Percentiles rank a stretch among this genome's conserved stretches.
phyloP scores from a whole-genome alignment of 1,284 basidiomycete genomes.

The Leucoagaricus sp. region DNA sequence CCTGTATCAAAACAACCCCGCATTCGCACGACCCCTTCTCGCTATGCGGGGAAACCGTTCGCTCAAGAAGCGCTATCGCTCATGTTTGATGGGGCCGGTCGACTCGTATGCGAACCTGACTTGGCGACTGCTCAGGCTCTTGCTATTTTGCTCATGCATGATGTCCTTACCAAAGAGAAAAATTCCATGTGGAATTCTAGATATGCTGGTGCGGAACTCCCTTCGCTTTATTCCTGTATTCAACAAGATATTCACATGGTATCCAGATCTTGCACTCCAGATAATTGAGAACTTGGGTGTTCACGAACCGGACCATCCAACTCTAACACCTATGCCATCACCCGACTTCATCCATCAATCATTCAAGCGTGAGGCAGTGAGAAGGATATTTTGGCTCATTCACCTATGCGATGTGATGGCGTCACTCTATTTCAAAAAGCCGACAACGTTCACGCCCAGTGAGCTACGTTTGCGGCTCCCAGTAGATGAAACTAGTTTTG shows the following conservation, averaged over 20 bases:
- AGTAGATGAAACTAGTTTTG: slow-evolving; percentile 76
- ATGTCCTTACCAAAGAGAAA: slow-evolving; percentile 53
- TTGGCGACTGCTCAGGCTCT: slow-evolving; percentile 73
- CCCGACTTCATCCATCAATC: slow-evolving; percentile 56
- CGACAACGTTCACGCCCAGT: slow-evolving; percentile 47
- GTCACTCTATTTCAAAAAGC: slow-evolving; percentile 51
- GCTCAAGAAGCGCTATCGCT: slow-evolving; percentile 64
- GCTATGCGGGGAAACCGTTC: slow-evolving; percentile 69
- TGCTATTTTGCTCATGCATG: slow-evolving; percentile 68
- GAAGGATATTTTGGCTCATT: slow-evolving; percentile 79
- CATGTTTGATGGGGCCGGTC: slow-evolving; percentile 69
- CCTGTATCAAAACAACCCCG: slow-evolving; percentile 68
- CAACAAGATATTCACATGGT: slow-evolving; percentile 19
- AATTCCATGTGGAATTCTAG: slow-evolving; percentile 37
- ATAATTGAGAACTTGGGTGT: slow-evolving; percentile 67
- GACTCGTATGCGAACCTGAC: slow-evolving; percentile 54
- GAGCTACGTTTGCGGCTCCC: slow-evolving; percentile 69
- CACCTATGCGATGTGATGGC: slow-evolving; percentile 55
- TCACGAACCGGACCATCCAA: slow-evolving; percentile 56
- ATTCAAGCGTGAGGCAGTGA: slow-evolving; percentile 69
- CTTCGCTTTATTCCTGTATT: slow-evolving; percentile 17
- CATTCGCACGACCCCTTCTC: slow-evolving; percentile 56
- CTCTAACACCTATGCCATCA: slow-evolving; percentile 51
- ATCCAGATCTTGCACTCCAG: slow-evolving; percentile 61
- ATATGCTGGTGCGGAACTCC: slow-evolving; percentile 39